These are phyloP conservation scores for Leishmania amazonensis DNA, from an alignment of 208 protist species.

Conservation along the genomic window DNA sequence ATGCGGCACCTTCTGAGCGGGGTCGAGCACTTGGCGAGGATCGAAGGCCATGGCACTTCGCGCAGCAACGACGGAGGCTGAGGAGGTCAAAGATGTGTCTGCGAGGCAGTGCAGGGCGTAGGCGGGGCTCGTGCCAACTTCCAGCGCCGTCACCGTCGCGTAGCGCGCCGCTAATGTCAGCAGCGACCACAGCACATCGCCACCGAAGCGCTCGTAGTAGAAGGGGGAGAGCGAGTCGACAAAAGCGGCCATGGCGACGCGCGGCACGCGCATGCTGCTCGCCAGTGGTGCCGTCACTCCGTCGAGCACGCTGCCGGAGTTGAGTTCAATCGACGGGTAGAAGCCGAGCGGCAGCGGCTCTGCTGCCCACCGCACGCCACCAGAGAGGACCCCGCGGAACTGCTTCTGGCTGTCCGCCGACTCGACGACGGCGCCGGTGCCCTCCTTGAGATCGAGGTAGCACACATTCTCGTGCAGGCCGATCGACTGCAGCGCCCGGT, in stretches of 20 bases:
- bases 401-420: conserved; percentile 24
- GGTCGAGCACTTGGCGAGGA: conserved; percentile 29
- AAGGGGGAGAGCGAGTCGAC: conserved; percentile 27
- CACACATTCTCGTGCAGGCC: conserved; percentile 35
- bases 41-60: conserved; percentile 11
- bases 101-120: conserved; percentile 24
- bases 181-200: conserved; percentile 33
- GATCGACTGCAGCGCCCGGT: conserved; percentile 36
- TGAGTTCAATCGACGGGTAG: conserved; percentile 36
- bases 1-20: conserved; percentile 17
- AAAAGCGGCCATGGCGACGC: conserved; percentile 17
- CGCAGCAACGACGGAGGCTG: neutral
- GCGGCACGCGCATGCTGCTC: conserved; percentile 27
- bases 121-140: conserved; percentile 29
- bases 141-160: conserved; percentile 30
- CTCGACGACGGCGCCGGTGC: conserved; percentile 24
- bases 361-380: conserved; percentile 27
- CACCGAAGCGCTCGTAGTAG: conserved; percentile 29
- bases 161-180: conserved; percentile 17
- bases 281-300: conserved; percentile 19
- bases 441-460: conserved; percentile 40
- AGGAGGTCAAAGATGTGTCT: neutral
- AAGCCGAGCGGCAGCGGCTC: conserved; percentile 36
- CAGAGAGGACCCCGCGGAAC: conserved; percentile 23
- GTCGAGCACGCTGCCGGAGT: conserved; percentile 13